Evolutionary conservation across 805 yeast genomes (phyloP).

Genomic region (Cyberlindnera mycetangii): DNA sequence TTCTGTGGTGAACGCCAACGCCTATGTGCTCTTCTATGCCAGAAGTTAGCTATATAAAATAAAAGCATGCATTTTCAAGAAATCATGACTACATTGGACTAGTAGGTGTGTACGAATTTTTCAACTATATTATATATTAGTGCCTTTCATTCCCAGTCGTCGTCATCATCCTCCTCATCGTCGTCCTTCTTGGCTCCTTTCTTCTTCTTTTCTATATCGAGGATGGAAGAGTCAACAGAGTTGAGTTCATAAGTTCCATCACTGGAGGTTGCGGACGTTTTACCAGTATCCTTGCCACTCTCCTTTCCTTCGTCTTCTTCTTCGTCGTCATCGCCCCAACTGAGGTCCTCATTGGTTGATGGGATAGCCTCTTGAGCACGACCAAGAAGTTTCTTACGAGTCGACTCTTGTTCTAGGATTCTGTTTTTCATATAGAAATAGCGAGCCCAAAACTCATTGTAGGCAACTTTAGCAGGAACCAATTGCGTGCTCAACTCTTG

Average conservation of each 20-base stretch:
- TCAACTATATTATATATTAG: too few species aligned
- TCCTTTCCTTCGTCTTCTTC: conserved; percentile 14
- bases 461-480: conserved; percentile 63
- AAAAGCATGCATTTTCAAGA: background rate
- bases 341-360: conserved; percentile 11
- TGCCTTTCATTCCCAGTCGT: conserved; percentile 55
- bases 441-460: conserved; percentile 69
- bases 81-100: background rate
- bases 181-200: conserved; percentile 22
- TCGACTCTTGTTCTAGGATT: conserved; percentile 43
- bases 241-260: conserved; percentile 41
- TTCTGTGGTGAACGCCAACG: conserved; percentile 66
- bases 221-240: conserved; percentile 34
- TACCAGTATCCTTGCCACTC: conserved; percentile 4
- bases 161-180: conserved; percentile 45
- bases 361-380: conserved; percentile 8
- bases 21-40: conserved; percentile 78
- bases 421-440: conserved; percentile 54
- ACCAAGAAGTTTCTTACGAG: conserved; percentile 50
- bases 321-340: conserved; percentile 22
- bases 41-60: conserved; percentile 29
- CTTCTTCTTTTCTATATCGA: conserved; percentile 29
- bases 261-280: conserved; percentile 29
- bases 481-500: conserved; percentile 50
- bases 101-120: too few species aligned